Percentiles rank a stretch among this genome's conserved stretches.
phyloP scores from a whole-genome alignment of 192 early-diverging fungal species.

The Backusella psychrophila region DNA sequence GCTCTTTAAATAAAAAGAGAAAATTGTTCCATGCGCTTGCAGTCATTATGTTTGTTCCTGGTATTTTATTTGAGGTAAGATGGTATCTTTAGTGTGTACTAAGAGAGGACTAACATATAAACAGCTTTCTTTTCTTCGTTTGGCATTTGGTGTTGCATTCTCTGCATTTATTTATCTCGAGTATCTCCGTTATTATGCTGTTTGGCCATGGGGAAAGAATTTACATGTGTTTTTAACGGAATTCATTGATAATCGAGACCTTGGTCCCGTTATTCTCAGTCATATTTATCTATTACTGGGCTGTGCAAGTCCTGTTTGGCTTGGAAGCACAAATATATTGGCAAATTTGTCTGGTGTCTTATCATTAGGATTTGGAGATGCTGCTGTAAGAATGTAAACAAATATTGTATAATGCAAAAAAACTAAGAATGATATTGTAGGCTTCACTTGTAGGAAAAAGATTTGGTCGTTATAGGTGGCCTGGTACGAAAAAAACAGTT shows the following conservation, averaged over 20 bases:
- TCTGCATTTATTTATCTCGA: conserved; percentile 73
- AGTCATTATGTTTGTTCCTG: conserved; percentile 85
- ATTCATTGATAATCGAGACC: conserved; percentile 86
- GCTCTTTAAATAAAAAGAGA: conserved; percentile 67
- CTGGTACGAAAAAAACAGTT: conserved; percentile 72
- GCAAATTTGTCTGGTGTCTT: conserved; percentile 78
- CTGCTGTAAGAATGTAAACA: conserved; percentile 48
- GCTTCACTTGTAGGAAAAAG: conserved; percentile 84
- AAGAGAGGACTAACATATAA: not conserved
- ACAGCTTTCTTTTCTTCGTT: conserved; percentile 70
- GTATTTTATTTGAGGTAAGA: conserved; percentile 62
- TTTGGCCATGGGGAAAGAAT: conserved; percentile 61
- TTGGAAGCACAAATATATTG: conserved; percentile 51
- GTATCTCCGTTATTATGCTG: conserved; percentile 71
- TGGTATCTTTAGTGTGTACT: not conserved
- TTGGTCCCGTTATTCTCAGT: conserved; percentile 78
- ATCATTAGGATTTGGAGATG: conserved; percentile 87
- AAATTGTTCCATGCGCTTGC: conserved; percentile 88
- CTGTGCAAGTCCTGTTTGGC: conserved; percentile 89
- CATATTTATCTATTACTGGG: conserved; percentile 90
- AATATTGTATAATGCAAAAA: too few relatives aligned
- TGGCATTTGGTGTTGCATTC: conserved; percentile 81
- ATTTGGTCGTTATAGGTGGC: conserved; percentile 74
- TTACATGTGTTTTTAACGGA: conserved; percentile 71
- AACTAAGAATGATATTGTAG: conserved; percentile 14